These are phyloP conservation scores for Naumovozyma baii DNA, from an alignment of 805 yeast species.

Conservation along the genomic window DNA sequence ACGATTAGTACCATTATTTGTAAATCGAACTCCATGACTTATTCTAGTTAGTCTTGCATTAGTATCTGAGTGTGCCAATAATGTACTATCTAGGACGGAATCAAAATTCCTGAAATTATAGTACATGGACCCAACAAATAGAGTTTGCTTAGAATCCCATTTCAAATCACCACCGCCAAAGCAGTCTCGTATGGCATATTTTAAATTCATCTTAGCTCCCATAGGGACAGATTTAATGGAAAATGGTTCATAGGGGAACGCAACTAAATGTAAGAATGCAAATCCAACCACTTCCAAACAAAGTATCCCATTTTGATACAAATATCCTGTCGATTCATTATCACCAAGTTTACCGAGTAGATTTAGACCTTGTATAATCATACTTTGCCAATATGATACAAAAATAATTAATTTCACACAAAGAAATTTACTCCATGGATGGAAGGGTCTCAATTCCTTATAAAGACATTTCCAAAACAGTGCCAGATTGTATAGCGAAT, in stretches of 20 bases:
- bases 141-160: conserved; percentile 63
- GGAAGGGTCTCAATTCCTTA: conserved; percentile 61
- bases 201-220: conserved; percentile 53
- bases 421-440: conserved; percentile 86
- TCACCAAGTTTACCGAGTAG: conserved; percentile 34
- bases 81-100: conserved; percentile 41
- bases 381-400: conserved; percentile 97
- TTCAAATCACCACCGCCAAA: conserved; percentile 67
- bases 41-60: conserved; percentile 57
- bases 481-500: conserved; percentile 77
- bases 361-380: conserved; percentile 45
- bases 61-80: conserved; percentile 60
- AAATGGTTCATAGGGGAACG: conserved; percentile 74
- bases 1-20: conserved; percentile 65
- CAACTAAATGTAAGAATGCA: conserved; percentile 79
- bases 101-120: conserved; percentile 81
- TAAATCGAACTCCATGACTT: conserved; percentile 74
- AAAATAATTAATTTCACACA: conserved; percentile 90
- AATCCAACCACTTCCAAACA: conserved; percentile 80
- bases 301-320: conserved; percentile 67
- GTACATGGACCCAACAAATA: conserved; percentile 52
- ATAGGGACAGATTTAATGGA: conserved; percentile 52
- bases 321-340: conserved; percentile 37
- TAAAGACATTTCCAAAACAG: conserved; percentile 89
- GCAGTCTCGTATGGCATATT: conserved; percentile 65